phyloP scores from a whole-genome alignment of 1,284 basidiomycete genomes.

The Moesziomyces globuligerus region DNA sequence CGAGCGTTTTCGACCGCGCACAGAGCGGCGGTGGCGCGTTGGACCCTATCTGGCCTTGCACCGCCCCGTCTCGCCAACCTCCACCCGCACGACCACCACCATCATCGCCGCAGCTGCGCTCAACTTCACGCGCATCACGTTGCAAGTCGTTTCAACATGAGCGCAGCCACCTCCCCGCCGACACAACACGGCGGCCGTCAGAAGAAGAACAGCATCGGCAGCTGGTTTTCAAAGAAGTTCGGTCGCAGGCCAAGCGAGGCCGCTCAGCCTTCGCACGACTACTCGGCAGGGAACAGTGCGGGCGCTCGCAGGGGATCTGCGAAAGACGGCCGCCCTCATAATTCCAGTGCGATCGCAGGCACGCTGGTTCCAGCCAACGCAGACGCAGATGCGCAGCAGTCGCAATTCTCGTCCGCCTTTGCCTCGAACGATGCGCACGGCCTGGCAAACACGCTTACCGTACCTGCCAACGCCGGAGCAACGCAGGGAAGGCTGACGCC shows the following conservation, averaged over 20 bases:
- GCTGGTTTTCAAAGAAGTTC: conserved; percentile 56
- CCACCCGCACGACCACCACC: conserved; percentile 1
- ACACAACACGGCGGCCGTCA: conserved; percentile 14
- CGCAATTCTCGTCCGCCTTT: conserved; percentile 26
- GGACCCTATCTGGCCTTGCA: not conserved
- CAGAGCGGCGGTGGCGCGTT: too few species aligned
- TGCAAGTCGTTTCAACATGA: conserved; percentile 5
- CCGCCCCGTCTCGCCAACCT: not conserved
- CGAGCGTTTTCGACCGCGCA: too few species aligned
- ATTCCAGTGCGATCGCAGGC: too few species aligned
- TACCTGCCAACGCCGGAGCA: conserved; percentile 14
- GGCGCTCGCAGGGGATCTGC: conserved; percentile 9
- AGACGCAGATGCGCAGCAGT: conserved; percentile 7
- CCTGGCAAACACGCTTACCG: conserved; percentile 45
- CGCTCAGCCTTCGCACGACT: conserved; percentile 1
- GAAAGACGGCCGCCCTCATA: conserved; percentile 1
- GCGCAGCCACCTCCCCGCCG: conserved; percentile 15
- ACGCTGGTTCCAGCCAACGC: too few species aligned
- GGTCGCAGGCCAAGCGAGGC: conserved; percentile 37
- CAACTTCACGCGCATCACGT: too few species aligned
- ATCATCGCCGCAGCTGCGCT: too few species aligned
- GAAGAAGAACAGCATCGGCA: conserved; percentile 49
- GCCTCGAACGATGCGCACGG: conserved; percentile 26
- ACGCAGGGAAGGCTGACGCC: conserved; percentile 27
- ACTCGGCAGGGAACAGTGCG: conserved; percentile 7